Evolutionary conservation across 2,329 filamentous ascomycete species (phyloP).

Genomic region (Stagonosporopsis tanaceti): DNA sequence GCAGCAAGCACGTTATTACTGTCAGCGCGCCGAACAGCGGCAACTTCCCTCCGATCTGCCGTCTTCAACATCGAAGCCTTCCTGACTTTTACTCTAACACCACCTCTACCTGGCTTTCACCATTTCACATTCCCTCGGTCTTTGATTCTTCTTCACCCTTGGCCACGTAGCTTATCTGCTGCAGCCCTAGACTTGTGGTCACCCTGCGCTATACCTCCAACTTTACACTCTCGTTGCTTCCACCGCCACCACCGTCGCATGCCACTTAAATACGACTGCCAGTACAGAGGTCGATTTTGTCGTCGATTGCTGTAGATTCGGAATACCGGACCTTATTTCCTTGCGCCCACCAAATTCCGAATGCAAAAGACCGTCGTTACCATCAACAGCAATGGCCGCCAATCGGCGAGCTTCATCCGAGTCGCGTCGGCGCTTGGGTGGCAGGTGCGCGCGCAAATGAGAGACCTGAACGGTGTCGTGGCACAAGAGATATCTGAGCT

Average conservation of each 20-base stretch:
- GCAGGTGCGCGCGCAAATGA: slow-evolving; percentile 88
- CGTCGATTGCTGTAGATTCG: slow-evolving; percentile 6
- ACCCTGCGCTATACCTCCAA: slow-evolving; percentile 31
- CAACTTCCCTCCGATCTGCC: slow-evolving; percentile 24
- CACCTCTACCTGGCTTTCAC: slow-evolving; percentile 29
- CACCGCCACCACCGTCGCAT: slow-evolving; percentile 22
- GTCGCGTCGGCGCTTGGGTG: slow-evolving; percentile 94
- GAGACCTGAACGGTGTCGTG: slow-evolving; percentile 85
- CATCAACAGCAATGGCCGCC: slow-evolving; percentile 94
- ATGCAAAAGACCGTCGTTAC: slow-evolving; percentile 77
- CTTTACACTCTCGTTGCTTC: slow-evolving; percentile 17
- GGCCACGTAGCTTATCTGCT: slow-evolving; percentile 4
- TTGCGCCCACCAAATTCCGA: slow-evolving; percentile 27
- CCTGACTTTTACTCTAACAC: slow-evolving; percentile 28
- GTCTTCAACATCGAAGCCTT: slow-evolving; percentile 7
- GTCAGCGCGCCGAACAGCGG: slow-evolving; percentile 36
- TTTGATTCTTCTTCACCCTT: slow-evolving; percentile 14
- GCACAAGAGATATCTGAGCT: slow-evolving; percentile 84
- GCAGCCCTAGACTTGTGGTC: slow-evolving; percentile 27
- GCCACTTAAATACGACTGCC: slow-evolving; percentile 12
- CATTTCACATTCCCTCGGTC: not conserved
- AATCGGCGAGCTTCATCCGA: slow-evolving; percentile 93
- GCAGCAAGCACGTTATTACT: slow-evolving; percentile 32
- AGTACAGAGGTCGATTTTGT: slow-evolving; percentile 1
- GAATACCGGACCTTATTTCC: not conserved